Evolutionary conservation across 768 basidiomycete genomes (phyloP).

Genomic region (Collybia sp.): DNA sequence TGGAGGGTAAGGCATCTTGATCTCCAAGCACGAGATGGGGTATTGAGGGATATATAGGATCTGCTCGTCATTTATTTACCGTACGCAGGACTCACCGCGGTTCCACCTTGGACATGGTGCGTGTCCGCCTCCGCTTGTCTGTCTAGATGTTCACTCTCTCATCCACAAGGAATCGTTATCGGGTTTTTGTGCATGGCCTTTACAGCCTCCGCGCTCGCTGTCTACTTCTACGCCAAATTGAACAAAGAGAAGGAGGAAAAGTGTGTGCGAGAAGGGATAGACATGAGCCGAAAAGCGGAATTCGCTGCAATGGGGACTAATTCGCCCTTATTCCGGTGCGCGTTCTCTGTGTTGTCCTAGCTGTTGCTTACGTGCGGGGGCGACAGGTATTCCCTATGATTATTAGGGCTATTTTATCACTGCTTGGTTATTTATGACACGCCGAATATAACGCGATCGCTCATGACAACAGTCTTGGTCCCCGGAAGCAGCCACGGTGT

Average conservation of each 20-base stretch:
- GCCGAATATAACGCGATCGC: too few species aligned
- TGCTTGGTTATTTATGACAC: too few species aligned
- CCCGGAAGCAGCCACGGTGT: too few species aligned
- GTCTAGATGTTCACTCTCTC: neutral
- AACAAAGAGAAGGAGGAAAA: slow-evolving; percentile 36
- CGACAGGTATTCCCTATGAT: too few species aligned
- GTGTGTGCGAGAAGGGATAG: slow-evolving; percentile 31
- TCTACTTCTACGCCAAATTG: slow-evolving; percentile 32
- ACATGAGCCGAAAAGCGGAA: slow-evolving; percentile 21
- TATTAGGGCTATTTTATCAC: too few species aligned
- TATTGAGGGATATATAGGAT: slow-evolving; percentile 21
- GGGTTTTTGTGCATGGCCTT: slow-evolving; percentile 26
- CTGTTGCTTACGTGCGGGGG: too few species aligned
- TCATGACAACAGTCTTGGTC: too few species aligned
- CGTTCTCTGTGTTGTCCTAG: neutral
- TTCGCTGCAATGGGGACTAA: slow-evolving; percentile 36
- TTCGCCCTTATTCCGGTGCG: slow-evolving; percentile 41
- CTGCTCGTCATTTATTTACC: slow-evolving; percentile 23
- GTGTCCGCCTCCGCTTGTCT: neutral
- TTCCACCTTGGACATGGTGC: slow-evolving; percentile 21
- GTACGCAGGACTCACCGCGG: slow-evolving; percentile 20
- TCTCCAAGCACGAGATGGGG: neutral
- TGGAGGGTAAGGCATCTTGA: slow-evolving; percentile 19
- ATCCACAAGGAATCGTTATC: slow-evolving; percentile 3
- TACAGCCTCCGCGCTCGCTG: slow-evolving; percentile 26